These are phyloP conservation scores for Pinguiococcus pyrenoidosus DNA, from an alignment of 108 stramenopile genomes.

Conservation along the genomic window DNA sequence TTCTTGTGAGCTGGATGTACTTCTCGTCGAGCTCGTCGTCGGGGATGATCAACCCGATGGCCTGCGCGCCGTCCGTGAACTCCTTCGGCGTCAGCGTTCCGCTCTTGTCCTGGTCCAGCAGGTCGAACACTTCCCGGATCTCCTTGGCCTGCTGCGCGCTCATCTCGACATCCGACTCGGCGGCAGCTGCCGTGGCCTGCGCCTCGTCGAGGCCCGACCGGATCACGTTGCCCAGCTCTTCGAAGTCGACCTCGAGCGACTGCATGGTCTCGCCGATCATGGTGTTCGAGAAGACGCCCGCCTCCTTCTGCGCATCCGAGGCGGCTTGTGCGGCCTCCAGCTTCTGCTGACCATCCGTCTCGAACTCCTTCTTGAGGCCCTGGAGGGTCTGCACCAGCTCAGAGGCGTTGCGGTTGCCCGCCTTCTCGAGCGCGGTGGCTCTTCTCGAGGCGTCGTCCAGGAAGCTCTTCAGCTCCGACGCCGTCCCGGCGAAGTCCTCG, in stretches of 20 bases:
- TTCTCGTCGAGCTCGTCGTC: background rate
- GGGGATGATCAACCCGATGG: background rate
- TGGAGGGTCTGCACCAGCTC: slow-evolving; percentile 1
- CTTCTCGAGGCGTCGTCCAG: background rate
- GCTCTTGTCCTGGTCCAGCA: background rate
- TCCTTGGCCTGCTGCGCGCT: background rate
- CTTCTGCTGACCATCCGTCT: slow-evolving; percentile 1
- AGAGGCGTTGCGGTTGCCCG: background rate
- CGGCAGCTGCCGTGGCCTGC: background rate
- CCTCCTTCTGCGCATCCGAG: slow-evolving; percentile 2
- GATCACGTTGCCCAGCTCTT: slow-evolving; percentile 9
- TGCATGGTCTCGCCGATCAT: slow-evolving; percentile 6
- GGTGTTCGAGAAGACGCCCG: slow-evolving; percentile 9
- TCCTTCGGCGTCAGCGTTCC: background rate
- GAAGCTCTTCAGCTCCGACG: background rate
- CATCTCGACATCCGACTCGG: background rate
- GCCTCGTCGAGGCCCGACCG: background rate
- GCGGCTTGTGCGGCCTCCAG: background rate
- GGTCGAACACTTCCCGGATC: background rate
- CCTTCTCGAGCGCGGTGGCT: slow-evolving; percentile 1
- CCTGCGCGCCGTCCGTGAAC: background rate
- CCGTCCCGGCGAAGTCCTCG: slow-evolving; percentile 1
- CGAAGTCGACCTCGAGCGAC: slow-evolving; percentile 1
- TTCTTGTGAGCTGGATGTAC: too few relatives aligned
- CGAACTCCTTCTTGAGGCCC: background rate